Conservation (phyloP, 805 yeast species). For the Ogataea dorogensis region DNA sequence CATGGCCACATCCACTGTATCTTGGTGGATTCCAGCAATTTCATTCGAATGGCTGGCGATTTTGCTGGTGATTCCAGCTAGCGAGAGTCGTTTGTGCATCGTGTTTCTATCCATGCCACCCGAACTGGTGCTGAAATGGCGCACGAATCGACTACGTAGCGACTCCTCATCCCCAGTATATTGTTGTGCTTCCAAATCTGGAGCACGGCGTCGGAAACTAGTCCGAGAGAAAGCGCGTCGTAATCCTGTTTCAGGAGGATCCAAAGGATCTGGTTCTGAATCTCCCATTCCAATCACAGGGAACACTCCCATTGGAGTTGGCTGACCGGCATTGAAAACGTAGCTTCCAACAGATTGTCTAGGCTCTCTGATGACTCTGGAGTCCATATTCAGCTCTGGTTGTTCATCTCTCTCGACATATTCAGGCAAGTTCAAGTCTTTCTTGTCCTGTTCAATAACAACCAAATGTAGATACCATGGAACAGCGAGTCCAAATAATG, state of each 20-base stretch:
- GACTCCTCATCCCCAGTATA: constrained; percentile 2
- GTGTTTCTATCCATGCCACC: constrained; percentile 32
- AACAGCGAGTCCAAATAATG: constrained; percentile 56
- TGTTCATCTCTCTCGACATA: constrained; percentile 78
- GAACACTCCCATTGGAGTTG: constrained; percentile 73
- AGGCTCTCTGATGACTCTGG: constrained; percentile 64
- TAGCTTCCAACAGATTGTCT: constrained; percentile 1
- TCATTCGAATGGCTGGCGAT: constrained; percentile 45
- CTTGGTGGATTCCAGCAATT: constrained; percentile 43
- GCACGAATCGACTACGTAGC: constrained; percentile 18
- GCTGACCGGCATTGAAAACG: constrained; percentile 8
- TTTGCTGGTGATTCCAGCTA: constrained; percentile 39
- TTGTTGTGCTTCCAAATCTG: constrained; percentile 26
- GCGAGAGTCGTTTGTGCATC: constrained; percentile 32
- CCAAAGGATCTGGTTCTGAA: constrained; percentile 47
- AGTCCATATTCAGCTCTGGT: constrained; percentile 73
- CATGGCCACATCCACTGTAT: constrained; percentile 18
- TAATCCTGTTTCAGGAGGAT: constrained; percentile 8
- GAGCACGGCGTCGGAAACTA: constrained; percentile 13
- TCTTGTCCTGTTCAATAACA: constrained; percentile 70
- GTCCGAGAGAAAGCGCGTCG: constrained; percentile 26
- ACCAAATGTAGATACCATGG: constrained; percentile 75
- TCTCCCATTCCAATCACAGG: constrained; percentile 79
- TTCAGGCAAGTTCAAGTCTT: constrained; percentile 57
- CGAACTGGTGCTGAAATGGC: constrained; percentile 32